Base-by-base conservation (phyloP, 306 rosid genomes). In the Pachyrhizus erosus region DNA sequence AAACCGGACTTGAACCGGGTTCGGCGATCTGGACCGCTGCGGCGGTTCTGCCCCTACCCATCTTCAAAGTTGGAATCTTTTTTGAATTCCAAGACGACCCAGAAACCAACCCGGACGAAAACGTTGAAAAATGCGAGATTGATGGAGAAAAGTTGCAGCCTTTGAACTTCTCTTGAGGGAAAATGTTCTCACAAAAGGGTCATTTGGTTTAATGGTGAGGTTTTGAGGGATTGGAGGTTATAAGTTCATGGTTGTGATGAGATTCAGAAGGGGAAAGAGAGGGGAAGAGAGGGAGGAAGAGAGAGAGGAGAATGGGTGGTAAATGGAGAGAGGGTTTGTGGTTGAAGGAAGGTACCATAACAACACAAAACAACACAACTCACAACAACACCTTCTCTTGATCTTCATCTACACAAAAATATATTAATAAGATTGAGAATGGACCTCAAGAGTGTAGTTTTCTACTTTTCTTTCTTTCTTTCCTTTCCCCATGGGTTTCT, bases 261-360 rank as follows among this genome's bases (percentile, higher is more conserved):
- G 79, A 61, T 73, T 82, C 68, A 48, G 70, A 73, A 29, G 40
- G 68, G 21, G 23, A 48, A 26, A 40, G 17, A 62, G 51, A 75
- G 74, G 68, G 68, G 31, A n/a, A 12, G 20, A 39, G 42, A 33
- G 58, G 60, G 0, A 39, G 39, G 54, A 51, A 70, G 34, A 51
- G n/a, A 64, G 64, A 80, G 71, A 76, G 55, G 45, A 17, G 40
- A 73, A 86, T 82, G 84, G 83, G 60, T 85, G 83, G 84, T 77
- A 70, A 78, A 31, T 58, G 46, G 58, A 40, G 54, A 66, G 74
- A 77, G 75, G 65, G 62, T n/a, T 77, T 73, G 75, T 81, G 84
- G 84, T 82, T 75, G 81, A 73, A 51, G 76, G 81, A 82, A 75
- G 75, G 83, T 55, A 66, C 54, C 86, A 54, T 43, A 34, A 77